These are phyloP conservation scores for Neocucurbitaria cava DNA, from an alignment of 2,329 filamentous ascomycete species.

Conservation along the genomic window DNA sequence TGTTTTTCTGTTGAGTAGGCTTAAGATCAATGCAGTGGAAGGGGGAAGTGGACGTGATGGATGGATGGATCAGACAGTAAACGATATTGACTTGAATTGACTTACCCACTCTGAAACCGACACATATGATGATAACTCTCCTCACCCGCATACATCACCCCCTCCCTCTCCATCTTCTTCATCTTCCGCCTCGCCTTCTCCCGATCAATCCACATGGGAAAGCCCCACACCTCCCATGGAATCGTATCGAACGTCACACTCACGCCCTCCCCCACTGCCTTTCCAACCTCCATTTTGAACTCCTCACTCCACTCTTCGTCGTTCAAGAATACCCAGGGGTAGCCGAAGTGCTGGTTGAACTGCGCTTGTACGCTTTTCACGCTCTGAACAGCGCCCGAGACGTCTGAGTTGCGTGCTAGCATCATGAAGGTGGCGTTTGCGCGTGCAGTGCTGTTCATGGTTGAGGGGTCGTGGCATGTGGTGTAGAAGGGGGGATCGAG, in stretches of 20 bases:
- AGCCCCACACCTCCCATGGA: constrained; percentile 84
- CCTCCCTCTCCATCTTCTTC: constrained; percentile 76
- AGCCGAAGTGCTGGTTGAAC: constrained; percentile 97
- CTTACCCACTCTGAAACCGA: constrained; percentile 73
- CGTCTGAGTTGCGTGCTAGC: constrained; percentile 87
- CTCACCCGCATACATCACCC: constrained; percentile 81
- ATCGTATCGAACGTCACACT: constrained; percentile 74
- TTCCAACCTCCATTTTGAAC: constrained; percentile 79
- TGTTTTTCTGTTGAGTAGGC: too few relatives aligned
- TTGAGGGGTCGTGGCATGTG: constrained; percentile 12
- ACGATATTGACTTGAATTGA: too few relatives aligned
- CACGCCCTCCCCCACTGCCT: constrained; percentile 83
- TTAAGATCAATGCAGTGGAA: too few relatives aligned
- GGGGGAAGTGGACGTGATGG: not conserved
- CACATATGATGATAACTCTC: constrained; percentile 97
- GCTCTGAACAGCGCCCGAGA: constrained; percentile 78
- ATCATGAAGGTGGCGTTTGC: constrained; percentile 90
- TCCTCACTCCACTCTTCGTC: constrained; percentile 88
- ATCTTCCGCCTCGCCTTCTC: constrained; percentile 67
- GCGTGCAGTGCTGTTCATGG: constrained; percentile 58
- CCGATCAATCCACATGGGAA: constrained; percentile 70
- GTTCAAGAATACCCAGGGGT: constrained; percentile 98
- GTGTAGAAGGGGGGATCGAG: constrained; percentile 20
- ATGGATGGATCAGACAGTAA: too few relatives aligned
- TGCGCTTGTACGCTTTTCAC: constrained; percentile 71